A percentile compares a stretch with the other conserved stretches of the same genome.
phyloP scores from a whole-genome alignment of 257 asterid genomes.

The Salvia miltiorrhiza region DNA sequence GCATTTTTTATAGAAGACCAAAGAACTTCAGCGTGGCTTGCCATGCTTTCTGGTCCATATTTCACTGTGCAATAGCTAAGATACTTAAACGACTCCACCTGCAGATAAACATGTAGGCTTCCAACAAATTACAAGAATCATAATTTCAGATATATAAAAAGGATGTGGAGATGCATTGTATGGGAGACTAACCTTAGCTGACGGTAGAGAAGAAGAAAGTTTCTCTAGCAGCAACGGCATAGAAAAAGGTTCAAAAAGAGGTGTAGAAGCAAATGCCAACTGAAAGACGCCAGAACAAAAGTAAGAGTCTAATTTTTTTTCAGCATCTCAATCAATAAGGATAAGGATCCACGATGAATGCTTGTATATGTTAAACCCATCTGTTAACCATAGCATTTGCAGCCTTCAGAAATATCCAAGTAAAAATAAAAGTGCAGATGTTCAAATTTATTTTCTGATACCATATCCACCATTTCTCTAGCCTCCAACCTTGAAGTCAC shows the following conservation, averaged over 20 bases:
- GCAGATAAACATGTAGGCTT: conserved; percentile 28
- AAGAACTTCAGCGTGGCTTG: conserved; percentile 53
- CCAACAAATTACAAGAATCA: not conserved
- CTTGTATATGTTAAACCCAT: conserved; percentile 5
- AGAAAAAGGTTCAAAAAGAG: conserved; percentile 72
- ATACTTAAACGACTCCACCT: conserved; percentile 88
- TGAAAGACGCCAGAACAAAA: conserved; percentile 40
- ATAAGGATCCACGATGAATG: not conserved
- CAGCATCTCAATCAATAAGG: not conserved
- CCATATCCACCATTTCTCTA: not conserved
- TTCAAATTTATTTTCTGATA: not conserved
- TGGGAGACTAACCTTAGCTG: conserved; percentile 68
- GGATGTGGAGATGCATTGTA: conserved; percentile 3
- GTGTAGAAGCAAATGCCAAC: conserved; percentile 89
- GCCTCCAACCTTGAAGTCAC: conserved; percentile 5
- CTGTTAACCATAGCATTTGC: conserved; percentile 17
- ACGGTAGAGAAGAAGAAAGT: conserved; percentile 77
- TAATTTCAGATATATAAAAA: conserved; percentile 14
- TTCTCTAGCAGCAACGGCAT: conserved; percentile 86
- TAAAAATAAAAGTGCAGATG: not conserved
- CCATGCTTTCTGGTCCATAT: conserved; percentile 75
- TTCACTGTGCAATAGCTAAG: conserved; percentile 63
- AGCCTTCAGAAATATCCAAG: conserved; percentile 1
- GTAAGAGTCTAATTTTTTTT: conserved; percentile 23
- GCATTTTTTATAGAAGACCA: conserved; percentile 79